A percentile compares a stretch with the other conserved stretches of the same genome.
Evolutionary conservation across 306 rosid species (phyloP).

Genomic region (Gynostemma pentaphyllum): DNA sequence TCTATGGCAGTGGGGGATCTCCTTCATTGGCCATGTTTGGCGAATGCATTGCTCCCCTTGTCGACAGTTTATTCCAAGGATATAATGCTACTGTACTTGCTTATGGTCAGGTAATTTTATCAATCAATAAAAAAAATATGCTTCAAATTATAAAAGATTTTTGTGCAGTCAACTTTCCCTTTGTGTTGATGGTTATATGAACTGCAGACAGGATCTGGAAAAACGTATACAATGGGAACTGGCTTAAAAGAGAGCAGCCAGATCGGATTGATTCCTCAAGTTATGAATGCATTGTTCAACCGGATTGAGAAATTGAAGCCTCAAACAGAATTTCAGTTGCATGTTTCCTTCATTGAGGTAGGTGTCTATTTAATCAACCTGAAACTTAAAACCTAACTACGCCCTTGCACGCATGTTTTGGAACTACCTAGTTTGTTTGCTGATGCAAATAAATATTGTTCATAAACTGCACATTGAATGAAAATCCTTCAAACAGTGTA

Average conservation of each 20-base stretch:
- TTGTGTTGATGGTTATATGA: conserved; percentile 28
- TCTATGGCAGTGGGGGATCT: conserved; percentile 85
- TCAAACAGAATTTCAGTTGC: conserved; percentile 86
- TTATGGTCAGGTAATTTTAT: conserved; percentile 80
- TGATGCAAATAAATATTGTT: too few relatives aligned
- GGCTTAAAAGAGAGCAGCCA: conserved; percentile 80
- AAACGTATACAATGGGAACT: conserved; percentile 99
- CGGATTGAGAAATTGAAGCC: conserved; percentile 68
- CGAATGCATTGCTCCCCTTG: conserved; percentile 76
- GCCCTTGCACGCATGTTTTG: too few relatives aligned
- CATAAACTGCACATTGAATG: too few relatives aligned
- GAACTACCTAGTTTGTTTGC: too few relatives aligned
- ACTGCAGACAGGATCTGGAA: conserved; percentile 98
- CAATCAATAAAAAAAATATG: too few relatives aligned
- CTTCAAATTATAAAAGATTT: too few relatives aligned
- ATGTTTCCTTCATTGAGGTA: conserved; percentile 98
- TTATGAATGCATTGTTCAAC: conserved; percentile 75
- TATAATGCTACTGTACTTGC: conserved; percentile 99
- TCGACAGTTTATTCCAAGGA: conserved; percentile 95
- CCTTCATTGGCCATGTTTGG: conserved; percentile 77
- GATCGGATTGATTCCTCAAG: conserved; percentile 82
- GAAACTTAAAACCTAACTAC: too few relatives aligned
- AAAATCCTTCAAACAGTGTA: too few relatives aligned
- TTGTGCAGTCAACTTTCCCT: too few relatives aligned
- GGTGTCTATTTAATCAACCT: too few relatives aligned